Evolutionary conservation across 2,329 filamentous ascomycete genomes (phyloP), one percentile per base, ranked within the genome.

Genomic region (Coniochaeta hoffmannii): DNA sequence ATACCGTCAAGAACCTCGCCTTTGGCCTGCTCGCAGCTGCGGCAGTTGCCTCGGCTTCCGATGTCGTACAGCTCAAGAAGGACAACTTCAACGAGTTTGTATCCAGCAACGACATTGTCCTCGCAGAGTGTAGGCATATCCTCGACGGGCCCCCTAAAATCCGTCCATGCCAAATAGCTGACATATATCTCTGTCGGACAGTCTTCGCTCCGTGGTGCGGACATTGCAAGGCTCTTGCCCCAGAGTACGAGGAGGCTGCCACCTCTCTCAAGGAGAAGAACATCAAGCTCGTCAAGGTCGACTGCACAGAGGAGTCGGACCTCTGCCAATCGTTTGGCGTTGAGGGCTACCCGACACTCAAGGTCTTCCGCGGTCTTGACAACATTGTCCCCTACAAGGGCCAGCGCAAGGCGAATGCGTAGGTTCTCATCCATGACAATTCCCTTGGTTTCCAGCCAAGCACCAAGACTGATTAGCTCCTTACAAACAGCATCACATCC

Each of bases 151-250:
- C n/a, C 3, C 41, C 38, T 52, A 32, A 12, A 26, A 10, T 56
- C 57, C 65, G 64, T 61, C 64, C 41, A 54, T 28, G 22, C 9
- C 41, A 22, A 3, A 34, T 57, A 50, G 57, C 73, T 81, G 68
- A 80, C 68, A 50, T n/a, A n/a, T n/a, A n/a, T 46, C 38, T 36
- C 4, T 28, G 46, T 55, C 55, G 50, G 7, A 57, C 60, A 90
- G 88, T 97, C 85, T 97, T 90, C 73, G 93, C 93, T 63, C 92
- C 93, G 65, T 96, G 93, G 92, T 96, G 89, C 66, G 93, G 92
- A 63, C 93, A 97, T 82, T 97, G 93, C 88, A 97, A 99, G 82
- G 93, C 93, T 58, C 89, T 99, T 63, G 94, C 89, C 60, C 89
- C 89, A 69, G 89, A 94, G 76, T 95, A 94, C 74, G 90, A 95